Base-by-base conservation (phyloP, 140 eudicot species). In the Stevia rebaudiana region DNA sequence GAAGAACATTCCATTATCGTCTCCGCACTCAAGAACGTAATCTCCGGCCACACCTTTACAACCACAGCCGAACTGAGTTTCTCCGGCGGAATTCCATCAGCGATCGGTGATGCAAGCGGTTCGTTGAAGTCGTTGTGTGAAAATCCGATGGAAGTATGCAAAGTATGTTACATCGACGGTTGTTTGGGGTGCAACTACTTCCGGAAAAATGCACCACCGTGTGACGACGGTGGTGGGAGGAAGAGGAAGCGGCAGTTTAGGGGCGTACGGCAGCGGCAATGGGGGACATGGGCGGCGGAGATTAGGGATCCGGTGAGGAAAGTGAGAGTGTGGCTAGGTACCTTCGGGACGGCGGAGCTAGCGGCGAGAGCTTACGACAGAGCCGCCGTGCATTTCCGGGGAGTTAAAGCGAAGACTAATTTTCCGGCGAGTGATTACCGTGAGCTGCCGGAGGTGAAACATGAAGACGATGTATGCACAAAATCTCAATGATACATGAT, bases 231-330 rank as follows among this genome's bases (percentile, higher is more conserved):
- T 39, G 66, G 43, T 3, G 60, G 15, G 24, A 35, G 55, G 62
- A 82, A 76, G 65, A 74, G 71, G 70, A 78, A 74, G 66, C 62
- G 76, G 59, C 77, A 49, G 62, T 84, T 62, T 61, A 84, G 90
- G 47, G 90, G 90, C 33, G 86, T 84, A 17, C 50, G 90, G 40
- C 90, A 78, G 68, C 46, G 90, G 56, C 83, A 70, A 51, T 80
- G 84, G 86, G 84, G 86, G 28, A 84, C 81, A 15, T 84, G 86
- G 90, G 90, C 73, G 31, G 86, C 90, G 25, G 90, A 84, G 49
- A 80, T 84, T 3, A 41, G 86, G 18, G 86, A 84, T 58, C 90
- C 90, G 0, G 63, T 61, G 53, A 50, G 41, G 35, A 77, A 68
- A 12, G 75, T 59, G 25, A 69, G 86, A 30, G 79, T 78, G 49